Percentiles rank a stretch among this genome's conserved stretches.
Evolutionary conservation across 805 yeast genomes (phyloP).

Genomic region (Saccharomycopsis capsularis): DNA sequence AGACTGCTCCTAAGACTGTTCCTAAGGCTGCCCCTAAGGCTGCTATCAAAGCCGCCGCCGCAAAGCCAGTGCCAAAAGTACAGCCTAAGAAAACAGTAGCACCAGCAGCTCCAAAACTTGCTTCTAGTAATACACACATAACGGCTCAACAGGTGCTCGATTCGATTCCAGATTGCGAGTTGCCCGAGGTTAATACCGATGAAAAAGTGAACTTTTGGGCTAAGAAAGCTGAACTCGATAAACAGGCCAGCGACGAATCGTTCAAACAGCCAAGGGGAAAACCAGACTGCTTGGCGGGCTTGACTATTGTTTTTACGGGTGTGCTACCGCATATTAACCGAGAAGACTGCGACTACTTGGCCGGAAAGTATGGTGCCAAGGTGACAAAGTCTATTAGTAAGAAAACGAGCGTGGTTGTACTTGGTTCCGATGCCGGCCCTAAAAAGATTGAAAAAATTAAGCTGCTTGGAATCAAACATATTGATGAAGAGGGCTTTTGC

Average conservation of each 20-base stretch:
- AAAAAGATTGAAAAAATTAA: conserved; percentile 81
- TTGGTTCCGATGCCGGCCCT: conserved; percentile 96
- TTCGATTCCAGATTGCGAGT: conserved; percentile 67
- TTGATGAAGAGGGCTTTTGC: conserved; percentile 80
- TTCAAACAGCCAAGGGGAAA: conserved; percentile 70
- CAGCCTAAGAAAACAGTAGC: no score
- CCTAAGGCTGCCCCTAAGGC: no score
- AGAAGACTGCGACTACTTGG: conserved; percentile 64
- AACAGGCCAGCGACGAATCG: conserved; percentile 28
- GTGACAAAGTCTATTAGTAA: conserved; percentile 82
- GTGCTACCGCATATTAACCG: conserved; percentile 73
- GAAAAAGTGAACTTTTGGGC: conserved; percentile 52
- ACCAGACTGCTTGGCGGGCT: conserved; percentile 79
- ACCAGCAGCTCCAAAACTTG: no score
- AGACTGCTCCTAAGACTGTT: no score
- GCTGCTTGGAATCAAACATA: conserved; percentile 66
- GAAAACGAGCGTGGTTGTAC: conserved; percentile 79
- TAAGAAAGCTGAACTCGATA: conserved; percentile 38
- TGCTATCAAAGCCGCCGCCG: no score
- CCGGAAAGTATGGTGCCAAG: conserved; percentile 84
- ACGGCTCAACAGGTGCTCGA: conserved; percentile 37
- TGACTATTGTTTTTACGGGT: conserved; percentile 93
- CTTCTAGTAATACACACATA: no score
- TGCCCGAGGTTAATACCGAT: conserved; percentile 41
- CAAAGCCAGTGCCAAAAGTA: no score